Base-by-base conservation (phyloP, 495 filamentous ascomycete species). In the Penicillium robsamsonii region DNA sequence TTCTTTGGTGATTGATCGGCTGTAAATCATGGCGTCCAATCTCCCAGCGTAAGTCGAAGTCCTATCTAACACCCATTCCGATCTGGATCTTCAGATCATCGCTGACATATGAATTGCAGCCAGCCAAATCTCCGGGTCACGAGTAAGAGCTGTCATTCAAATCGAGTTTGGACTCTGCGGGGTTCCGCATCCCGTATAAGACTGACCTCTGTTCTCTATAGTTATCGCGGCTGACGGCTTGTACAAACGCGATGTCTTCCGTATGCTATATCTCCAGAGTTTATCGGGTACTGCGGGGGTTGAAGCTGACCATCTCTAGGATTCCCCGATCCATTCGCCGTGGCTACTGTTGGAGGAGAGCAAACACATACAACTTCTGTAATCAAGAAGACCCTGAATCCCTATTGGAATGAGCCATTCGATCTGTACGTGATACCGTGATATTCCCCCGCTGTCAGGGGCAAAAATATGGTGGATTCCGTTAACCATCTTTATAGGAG, bases 401-500 rank as follows among this genome's bases (percentile, higher is more conserved):
- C 94, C 22, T 98, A 98, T 68, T 98, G 94, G 94, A 98, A 98
- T 72, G 95, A 98, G 75, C 89, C 83, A 64, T 98, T 98, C 73
- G 94, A 98, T 71, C 82, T 97, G 95, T 97, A 85, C 60, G 84
- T 67, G 59, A 41, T 45, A 24, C 10, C 27, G 84, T 67, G 59
- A 44, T 45, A 24, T 9, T 22, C 10, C 25, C 43, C 15, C 35
- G 61, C 45, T 52, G 68, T 72, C 46, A 72, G 50, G 50, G 49
- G 49, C 53, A 61, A 12, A 27, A 27, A 27, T 27, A 1, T 30
- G 35, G 25, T 15, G 15, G 22, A 45, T 10, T 11, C 20, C 27
- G 27, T 41, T 53, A 46, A 55, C 58, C 57, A 55, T 25, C 6
- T 25, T 5, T 50, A 33, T 69, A 97, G 92, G 76, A 80, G 80